These are phyloP conservation scores for Peribolospora baueri DNA, from an alignment of 768 basidiomycete genomes.

Conservation along the genomic window DNA sequence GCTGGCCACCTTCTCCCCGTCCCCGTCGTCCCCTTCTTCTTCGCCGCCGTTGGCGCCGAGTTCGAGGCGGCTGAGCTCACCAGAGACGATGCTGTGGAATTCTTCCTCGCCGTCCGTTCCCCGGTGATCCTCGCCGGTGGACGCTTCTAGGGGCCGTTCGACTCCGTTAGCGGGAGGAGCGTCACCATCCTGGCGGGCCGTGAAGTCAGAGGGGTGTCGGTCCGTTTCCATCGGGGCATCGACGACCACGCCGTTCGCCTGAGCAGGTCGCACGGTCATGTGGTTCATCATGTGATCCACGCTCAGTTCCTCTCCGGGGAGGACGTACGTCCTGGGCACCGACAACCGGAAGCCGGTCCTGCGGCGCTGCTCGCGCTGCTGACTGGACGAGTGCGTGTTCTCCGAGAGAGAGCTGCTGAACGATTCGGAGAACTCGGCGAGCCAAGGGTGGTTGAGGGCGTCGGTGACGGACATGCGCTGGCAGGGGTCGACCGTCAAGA, in stretches of 20 bases:
- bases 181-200: no score
- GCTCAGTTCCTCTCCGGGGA: no score
- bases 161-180: neutral
- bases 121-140: neutral
- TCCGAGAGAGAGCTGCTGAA: neutral
- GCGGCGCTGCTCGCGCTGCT: neutral
- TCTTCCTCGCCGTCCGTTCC: neutral
- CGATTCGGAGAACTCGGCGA: conserved; percentile 16
- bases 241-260: neutral
- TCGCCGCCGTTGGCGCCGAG: neutral
- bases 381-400: neutral
- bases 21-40: neutral
- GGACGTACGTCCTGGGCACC: neutral
- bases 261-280: neutral
- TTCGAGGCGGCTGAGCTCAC: neutral
- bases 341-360: neutral
- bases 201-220: no score
- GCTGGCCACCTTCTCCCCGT: no score
- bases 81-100: neutral
- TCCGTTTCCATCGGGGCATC: no score
- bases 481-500: conserved; percentile 41
- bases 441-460: conserved; percentile 57
- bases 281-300: neutral
- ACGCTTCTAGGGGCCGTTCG: neutral
- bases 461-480: conserved; percentile 44